phyloP scores from a whole-genome alignment of 257 asterid species.

The Coffea eugenioides region DNA sequence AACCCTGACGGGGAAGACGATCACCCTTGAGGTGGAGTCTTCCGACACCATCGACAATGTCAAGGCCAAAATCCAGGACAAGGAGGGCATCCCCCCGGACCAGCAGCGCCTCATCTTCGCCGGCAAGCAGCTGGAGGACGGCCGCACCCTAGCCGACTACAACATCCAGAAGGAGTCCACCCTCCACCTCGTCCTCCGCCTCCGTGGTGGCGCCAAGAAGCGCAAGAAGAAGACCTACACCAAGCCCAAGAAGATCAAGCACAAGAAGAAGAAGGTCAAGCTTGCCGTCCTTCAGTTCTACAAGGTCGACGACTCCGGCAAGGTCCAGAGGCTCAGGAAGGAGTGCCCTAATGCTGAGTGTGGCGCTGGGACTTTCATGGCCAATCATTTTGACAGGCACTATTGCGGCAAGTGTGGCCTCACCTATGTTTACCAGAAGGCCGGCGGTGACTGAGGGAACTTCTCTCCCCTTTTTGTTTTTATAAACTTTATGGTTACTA shows the following conservation, averaged over 20 bases:
- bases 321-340: slow-evolving; percentile 39
- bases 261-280: slow-evolving; percentile 43
- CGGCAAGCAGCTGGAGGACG: slow-evolving; percentile 42
- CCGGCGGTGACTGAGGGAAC: slow-evolving; percentile 28
- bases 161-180: slow-evolving; percentile 46
- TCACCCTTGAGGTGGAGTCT: slow-evolving; percentile 43
- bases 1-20: slow-evolving; percentile 44
- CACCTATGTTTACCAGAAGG: slow-evolving; percentile 46
- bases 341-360: slow-evolving; percentile 44
- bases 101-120: slow-evolving; percentile 39
- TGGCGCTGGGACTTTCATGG: slow-evolving; percentile 44
- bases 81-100: slow-evolving; percentile 40
- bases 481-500: neutral
- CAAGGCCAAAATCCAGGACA: slow-evolving; percentile 38
- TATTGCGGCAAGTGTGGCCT: slow-evolving; percentile 43
- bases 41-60: slow-evolving; percentile 41
- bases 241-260: slow-evolving; percentile 44
- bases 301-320: slow-evolving; percentile 41
- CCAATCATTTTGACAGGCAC: slow-evolving; percentile 42
- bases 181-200: slow-evolving; percentile 42
- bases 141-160: slow-evolving; percentile 42
- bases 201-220: slow-evolving; percentile 44
- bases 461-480: neutral
- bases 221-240: slow-evolving; percentile 48
- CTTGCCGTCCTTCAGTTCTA: slow-evolving; percentile 36